A percentile compares a stretch with the other conserved stretches of the same genome.
These are phyloP conservation scores for Apophysomyces variabilis DNA, from an alignment of 371 early-diverging fungal species.

Conservation along the genomic window DNA sequence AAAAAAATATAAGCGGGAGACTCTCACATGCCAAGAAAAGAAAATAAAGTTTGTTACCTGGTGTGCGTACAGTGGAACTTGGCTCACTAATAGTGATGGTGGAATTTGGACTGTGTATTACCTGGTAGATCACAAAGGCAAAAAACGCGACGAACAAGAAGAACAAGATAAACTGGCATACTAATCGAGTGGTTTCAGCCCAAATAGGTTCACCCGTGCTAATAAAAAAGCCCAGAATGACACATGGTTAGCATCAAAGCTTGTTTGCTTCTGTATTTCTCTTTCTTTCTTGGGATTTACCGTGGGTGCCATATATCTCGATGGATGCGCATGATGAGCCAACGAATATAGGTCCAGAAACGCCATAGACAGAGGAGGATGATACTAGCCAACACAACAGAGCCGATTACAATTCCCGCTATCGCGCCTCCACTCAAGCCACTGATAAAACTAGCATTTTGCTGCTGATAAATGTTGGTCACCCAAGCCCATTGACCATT, in stretches of 20 bases:
- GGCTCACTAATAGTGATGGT: slow-evolving; percentile 18
- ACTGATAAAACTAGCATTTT: background rate
- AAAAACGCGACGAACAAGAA: slow-evolving; percentile 30
- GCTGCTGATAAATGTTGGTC: slow-evolving; percentile 14
- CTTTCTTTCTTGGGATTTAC: slow-evolving; percentile 1
- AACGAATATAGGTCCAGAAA: slow-evolving; percentile 12
- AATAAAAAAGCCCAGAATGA: background rate
- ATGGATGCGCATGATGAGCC: slow-evolving; percentile 18
- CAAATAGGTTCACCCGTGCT: slow-evolving; percentile 41
- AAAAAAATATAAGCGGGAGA: background rate
- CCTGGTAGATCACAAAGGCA: slow-evolving; percentile 31
- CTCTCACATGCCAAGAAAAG: background rate
- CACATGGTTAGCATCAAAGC: background rate
- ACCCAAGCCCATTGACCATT: background rate
- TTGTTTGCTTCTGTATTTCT: background rate
- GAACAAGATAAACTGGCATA: slow-evolving; percentile 24
- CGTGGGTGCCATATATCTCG: slow-evolving; percentile 30
- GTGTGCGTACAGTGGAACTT: slow-evolving; percentile 16
- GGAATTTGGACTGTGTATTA: slow-evolving; percentile 29
- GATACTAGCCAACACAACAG: slow-evolving; percentile 11
- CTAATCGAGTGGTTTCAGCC: slow-evolving; percentile 33
- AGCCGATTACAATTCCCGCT: slow-evolving; percentile 23
- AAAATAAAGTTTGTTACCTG: slow-evolving; percentile 14
- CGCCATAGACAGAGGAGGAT: slow-evolving; percentile 19
- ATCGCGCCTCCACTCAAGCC: slow-evolving; percentile 20